A percentile compares a stretch with the other conserved stretches of the same genome.
Conservation (phyloP, 352 stramenopile species). For the Aphanomyces cochlioides region DNA sequence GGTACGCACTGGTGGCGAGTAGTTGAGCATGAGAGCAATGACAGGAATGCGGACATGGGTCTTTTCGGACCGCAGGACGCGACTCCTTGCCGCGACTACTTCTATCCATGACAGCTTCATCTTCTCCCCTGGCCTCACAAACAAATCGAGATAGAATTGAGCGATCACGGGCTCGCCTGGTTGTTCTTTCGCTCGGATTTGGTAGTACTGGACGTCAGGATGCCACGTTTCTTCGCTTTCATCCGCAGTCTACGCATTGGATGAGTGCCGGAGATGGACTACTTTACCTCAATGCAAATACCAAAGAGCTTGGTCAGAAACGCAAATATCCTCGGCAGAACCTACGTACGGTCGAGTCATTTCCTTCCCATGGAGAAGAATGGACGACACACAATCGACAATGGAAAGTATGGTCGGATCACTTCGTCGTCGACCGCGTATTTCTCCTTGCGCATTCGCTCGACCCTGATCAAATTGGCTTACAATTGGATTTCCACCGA, state of each 20-base stretch:
- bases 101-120: conserved; percentile 98
- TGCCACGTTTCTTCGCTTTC: conserved; percentile 43
- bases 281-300: conserved; percentile 80
- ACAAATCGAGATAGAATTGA: conserved; percentile 96
- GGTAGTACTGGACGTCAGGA: background rate
- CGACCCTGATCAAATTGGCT: conserved; percentile 55
- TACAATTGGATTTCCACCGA: background rate
- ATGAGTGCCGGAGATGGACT: background rate
- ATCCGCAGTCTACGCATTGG: conserved; percentile 41
- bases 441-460: conserved; percentile 93
- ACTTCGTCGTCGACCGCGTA: conserved; percentile 96
- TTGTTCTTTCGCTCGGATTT: background rate
- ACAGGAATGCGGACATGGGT: background rate
- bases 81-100: conserved; percentile 34
- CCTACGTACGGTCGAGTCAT: conserved; percentile 28
- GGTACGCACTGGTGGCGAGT: background rate
- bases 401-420: conserved; percentile 95
- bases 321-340: conserved; percentile 93
- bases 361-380: background rate
- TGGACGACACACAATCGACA: conserved; percentile 59
- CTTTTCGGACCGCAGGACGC: background rate
- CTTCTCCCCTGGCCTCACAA: conserved; percentile 95
- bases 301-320: conserved; percentile 92
- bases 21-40: background rate
- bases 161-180: conserved; percentile 76